These are phyloP conservation scores for Forsythia suspensa DNA, from an alignment of 257 asterid genomes.

Conservation along the genomic window DNA sequence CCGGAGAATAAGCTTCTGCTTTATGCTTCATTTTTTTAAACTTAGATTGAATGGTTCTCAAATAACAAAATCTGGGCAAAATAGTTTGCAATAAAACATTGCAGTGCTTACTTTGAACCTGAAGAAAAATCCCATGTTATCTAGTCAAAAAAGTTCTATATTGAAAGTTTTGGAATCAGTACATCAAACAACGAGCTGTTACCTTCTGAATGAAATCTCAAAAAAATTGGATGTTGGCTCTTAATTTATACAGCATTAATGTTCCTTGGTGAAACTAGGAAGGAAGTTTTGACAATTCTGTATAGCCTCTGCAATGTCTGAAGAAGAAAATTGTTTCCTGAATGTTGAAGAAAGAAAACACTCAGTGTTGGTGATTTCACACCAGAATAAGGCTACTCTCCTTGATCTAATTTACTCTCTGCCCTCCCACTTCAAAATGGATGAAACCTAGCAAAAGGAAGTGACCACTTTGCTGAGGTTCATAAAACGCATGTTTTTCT, in stretches of 20 bases:
- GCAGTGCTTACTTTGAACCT: too few species aligned
- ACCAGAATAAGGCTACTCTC: background rate
- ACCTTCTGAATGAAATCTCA: background rate
- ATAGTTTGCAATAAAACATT: too few species aligned
- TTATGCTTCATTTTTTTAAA: too few species aligned
- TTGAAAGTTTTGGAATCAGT: background rate
- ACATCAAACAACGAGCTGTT: background rate
- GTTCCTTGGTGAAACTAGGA: background rate
- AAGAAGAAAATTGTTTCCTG: background rate
- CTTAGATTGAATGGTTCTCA: too few species aligned
- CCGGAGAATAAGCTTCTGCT: background rate
- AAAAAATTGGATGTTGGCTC: background rate
- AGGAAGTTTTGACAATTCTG: background rate
- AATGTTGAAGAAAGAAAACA: background rate
- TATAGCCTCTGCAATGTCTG: background rate
- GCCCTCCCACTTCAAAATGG: background rate
- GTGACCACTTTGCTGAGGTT: background rate
- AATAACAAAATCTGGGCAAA: too few species aligned
- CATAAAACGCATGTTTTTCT: background rate
- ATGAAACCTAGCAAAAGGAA: background rate
- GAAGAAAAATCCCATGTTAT: background rate
- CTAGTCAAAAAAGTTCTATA: background rate
- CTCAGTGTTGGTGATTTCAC: background rate
- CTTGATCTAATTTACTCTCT: background rate
- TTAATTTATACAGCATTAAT: background rate